Base-by-base conservation (phyloP, 2,329 filamentous ascomycete species). In the Exophiala sp. region DNA sequence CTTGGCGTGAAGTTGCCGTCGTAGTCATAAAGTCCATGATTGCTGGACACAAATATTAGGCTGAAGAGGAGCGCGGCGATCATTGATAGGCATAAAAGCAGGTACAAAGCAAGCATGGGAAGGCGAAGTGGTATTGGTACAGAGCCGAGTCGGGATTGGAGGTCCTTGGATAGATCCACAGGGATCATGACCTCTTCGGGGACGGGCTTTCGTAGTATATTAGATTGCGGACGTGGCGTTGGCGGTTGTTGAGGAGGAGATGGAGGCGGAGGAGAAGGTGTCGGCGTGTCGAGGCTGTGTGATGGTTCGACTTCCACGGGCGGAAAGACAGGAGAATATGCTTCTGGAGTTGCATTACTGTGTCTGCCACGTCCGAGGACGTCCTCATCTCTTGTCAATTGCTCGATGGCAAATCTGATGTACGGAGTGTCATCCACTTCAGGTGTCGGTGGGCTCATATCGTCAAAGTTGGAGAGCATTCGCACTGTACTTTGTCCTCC, bases 331-430 rank as follows among this genome's bases (percentile, higher is more conserved):
- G 46, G 46, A 13, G 47, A 39, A 23, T 34, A 16, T 6, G 63
- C 24, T 58, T 61, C 38, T 16, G 39, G 23, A 22, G 54, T 44
- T 37, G 43, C 34, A 6, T 75, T 73, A 46, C 75, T 67, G 45
- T 79, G 74, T 58, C 77, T 70, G 47, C 74, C 71, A 48, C 76
- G 72, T 8, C 77, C 75, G 50, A 73, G 69, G 4, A 81, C 74
- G 53, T 86, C 81, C 50, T 83, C 83, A 61, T 86, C 80, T 41
- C 85, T 76, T 4, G 88, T 94, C 59, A 97, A 73, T 56, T 91
- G 88, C 57, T 95, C 86, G 56, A 97, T 81, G 34, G 91, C 90
- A 66, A 93, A 94, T 57, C 85, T 85, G 56, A 96, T 87, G 66
- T 90, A 95, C 0, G 88, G 89, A 7, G 82, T 85, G 63, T 95